Evolutionary conservation across 768 basidiomycete species (phyloP), one percentile per base, ranked within the genome.

Genomic region (Termitomyces titanicus): DNA sequence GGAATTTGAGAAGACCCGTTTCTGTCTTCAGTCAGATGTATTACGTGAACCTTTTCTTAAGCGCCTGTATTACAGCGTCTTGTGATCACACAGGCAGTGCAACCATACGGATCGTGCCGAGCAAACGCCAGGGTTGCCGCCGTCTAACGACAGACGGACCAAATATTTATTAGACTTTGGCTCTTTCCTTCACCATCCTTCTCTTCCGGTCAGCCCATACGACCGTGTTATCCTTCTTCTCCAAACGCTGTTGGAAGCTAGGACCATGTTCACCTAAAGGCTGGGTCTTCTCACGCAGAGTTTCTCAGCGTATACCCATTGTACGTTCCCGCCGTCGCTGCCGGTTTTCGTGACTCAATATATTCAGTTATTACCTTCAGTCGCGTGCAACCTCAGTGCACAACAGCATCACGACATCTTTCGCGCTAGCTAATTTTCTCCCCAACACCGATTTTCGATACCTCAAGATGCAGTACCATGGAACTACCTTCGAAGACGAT

Each of bases 261-360:
- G 53, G n/a, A 51, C 49, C 55, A 64, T 64, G 63, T 29, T 38
- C 35, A 55, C 62, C 53, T 64, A 64, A 62, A 54, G 54, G 25
- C 45, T 62, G 52, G 47, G 46, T 12, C 31, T 49, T 18, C 15
- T 47, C 45, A 47, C 39, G 50, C 39, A 51, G 39, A 51, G 33
- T 49, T 25, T 27, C 35, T 38, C 39, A 42, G 34, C 40, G 22
- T 42, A 11, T 39, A 43, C 50, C 10, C 51, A 47, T 45, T 15
- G 51, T 56, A 61, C 40, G 56, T 58, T 22, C 38, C 17, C 27
- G 27, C 44, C 24, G 29, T 25, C 40, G 27, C 39, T 43, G 12
- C 34, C 40, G 45, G 38, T 37, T 50, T 51, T 17, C 22, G 51
- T 60, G 59, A 60, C 49, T 55, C 48, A 29, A 12, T 3, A 5